Evolutionary conservation across 2,329 filamentous ascomycete genomes (phyloP), one percentile per base, ranked within the genome.

Genomic region (Aaosphaeria pasadenensis): DNA sequence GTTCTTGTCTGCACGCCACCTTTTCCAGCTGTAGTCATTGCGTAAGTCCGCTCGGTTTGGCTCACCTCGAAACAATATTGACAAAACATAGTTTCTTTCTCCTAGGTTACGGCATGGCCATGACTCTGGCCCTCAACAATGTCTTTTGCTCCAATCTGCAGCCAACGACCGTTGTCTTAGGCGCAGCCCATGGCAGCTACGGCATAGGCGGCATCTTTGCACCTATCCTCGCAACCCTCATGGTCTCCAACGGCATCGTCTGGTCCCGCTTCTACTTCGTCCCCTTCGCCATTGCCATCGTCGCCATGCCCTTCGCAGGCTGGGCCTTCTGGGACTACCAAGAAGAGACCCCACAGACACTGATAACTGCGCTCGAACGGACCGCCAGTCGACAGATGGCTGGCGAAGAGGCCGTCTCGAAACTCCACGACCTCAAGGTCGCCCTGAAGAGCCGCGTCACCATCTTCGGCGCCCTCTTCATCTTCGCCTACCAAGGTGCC

Each of bases 401-500:
- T 4, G 51, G 47, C 9, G 53, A 62, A 43, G 53, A 61, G 39
- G 52, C 62, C n/a, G 56, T 56, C 50, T 79, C 42, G 54, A 78
- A 60, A 73, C 74, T 51, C 66, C 80, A 64, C 71, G 74, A 69
- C 60, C 76, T 73, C 65, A 81, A 71, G 47, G 65, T 73, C 44
- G 76, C 80, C 2, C 57, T 84, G 31, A 72, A 72, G 48, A 78
- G 77, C 55, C 73, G 70, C 31, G 77, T 84, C 4, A 88, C 91
- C 0, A 70, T 94, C 1, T 77, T 94, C 0, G 88, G 88, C 3
- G 86, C 89, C 0, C 67, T 89, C 7, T 94, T 94, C 74, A 88
- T 94, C 67, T 94, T 95, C 66, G 83, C 85, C 29, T 95, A 95
- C 67, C 88, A 94, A 69, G 89, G 89, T 32, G 86, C 87, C 33